Conservation (phyloP, 352 stramenopile genomes). For the Globisporangium spinosum region DNA sequence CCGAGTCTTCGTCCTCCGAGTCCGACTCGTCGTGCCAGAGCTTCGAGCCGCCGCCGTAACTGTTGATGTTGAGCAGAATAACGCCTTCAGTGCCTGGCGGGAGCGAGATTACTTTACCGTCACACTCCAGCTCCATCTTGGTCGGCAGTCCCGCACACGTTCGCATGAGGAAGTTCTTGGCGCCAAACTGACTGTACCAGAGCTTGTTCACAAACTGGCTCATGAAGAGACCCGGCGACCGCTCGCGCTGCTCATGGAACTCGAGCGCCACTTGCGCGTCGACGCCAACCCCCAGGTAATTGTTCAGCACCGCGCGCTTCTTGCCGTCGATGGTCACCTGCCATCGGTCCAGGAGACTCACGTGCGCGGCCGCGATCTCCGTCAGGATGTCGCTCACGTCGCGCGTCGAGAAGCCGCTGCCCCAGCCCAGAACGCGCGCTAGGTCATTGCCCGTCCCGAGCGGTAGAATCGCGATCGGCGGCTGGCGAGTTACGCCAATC, state of each 20-base stretch:
- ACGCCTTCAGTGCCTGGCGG: slow-evolving; percentile 79
- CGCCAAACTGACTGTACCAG: slow-evolving; percentile 88
- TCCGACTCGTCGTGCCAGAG: slow-evolving; percentile 85
- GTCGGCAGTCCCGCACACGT: slow-evolving; percentile 73
- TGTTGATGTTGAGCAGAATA: slow-evolving; percentile 89
- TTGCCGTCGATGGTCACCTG: slow-evolving; percentile 64
- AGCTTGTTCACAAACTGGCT: slow-evolving; percentile 91
- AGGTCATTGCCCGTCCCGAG: slow-evolving; percentile 96
- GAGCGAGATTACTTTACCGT: slow-evolving; percentile 65
- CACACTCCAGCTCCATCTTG: slow-evolving; percentile 79
- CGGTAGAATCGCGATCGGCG: slow-evolving; percentile 93
- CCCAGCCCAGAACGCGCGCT: slow-evolving; percentile 91
- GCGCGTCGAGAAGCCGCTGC: slow-evolving; percentile 85
- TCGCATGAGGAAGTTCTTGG: slow-evolving; percentile 84
- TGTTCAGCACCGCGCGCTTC: slow-evolving; percentile 70
- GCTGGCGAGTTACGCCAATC: slow-evolving; percentile 56
- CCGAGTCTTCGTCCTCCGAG: slow-evolving; percentile 40
- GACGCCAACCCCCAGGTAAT: slow-evolving; percentile 85
- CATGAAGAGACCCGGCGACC: slow-evolving; percentile 85
- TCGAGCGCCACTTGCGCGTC: slow-evolving; percentile 88
- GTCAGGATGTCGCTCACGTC: slow-evolving; percentile 64
- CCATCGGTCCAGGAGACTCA: slow-evolving; percentile 77
- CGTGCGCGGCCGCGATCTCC: slow-evolving; percentile 68
- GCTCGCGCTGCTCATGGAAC: slow-evolving; percentile 89
- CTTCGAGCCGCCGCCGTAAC: slow-evolving; percentile 81